Base-by-base conservation (phyloP, 306 rosid genomes). In the Rosa chinensis region DNA sequence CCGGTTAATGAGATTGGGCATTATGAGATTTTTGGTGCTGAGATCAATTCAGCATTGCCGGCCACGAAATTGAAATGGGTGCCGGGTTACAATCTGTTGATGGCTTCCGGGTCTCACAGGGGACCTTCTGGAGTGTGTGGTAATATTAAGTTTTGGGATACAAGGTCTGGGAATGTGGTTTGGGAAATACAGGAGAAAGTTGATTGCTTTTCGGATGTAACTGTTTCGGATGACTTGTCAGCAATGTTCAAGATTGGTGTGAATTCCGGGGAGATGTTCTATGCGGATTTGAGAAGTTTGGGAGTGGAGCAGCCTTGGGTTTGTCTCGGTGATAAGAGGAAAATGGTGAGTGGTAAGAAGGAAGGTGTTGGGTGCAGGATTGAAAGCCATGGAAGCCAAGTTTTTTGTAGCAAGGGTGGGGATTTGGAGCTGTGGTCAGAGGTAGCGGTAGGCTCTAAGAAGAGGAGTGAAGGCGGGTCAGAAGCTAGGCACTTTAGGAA, bases 31-130 rank as follows among this genome's bases (percentile, higher is more conserved):
- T 95, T 44, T 50, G 98, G 99, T 13, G 99, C 98, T 0, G 90
- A 95, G 28, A 86, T 95, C 45, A 88, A 88, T 56, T 95, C 97
- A 0, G 99, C 99, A 1, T 83, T 95, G 44, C 99, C 99, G 5
- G 97, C 98, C 1, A 91, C 96, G 0, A 95, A 90, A 75, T 37
- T 95, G 84, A 92, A 82, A 4, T 95, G 99, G 99, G 75, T 90
- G 7, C 72, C 88, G 2, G 75, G 90, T 45, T 80, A 79, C 44
- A 87, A 86, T 59, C 32, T 95, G 81, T 70, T 95, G 35, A 87
- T 93, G 96, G 97, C 99, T 4, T 81, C 99, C 6, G 99, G 98
- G 67, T 93, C 98, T 9, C 99, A 95, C 85, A 91, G 99, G 20
- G 98, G 99, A 1, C 98, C 96, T 70, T 93, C 98, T 1, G 99